Evolutionary conservation across 169 alveolate genomes (phyloP).

Genomic region (Plasmodium ovale): DNA sequence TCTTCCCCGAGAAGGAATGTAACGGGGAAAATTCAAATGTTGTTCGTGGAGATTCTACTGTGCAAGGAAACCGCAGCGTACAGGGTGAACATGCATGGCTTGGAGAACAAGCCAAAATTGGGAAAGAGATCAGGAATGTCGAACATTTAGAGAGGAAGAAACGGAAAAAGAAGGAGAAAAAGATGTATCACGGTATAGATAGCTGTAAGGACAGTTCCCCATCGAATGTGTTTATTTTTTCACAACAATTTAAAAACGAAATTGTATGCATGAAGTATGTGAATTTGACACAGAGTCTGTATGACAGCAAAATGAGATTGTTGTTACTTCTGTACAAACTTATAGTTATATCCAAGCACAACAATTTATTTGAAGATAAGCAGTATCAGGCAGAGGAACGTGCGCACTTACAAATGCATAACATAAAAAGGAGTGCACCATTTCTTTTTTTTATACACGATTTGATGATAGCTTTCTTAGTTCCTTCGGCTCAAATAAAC

Average conservation of each 20-base stretch:
- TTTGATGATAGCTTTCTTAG: constrained; percentile 11
- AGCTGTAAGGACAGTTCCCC: too few species aligned
- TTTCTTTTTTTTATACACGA: constrained; percentile 64
- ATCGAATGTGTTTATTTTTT: constrained; percentile 7
- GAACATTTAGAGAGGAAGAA: constrained; percentile 29
- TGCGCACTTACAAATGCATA: neutral
- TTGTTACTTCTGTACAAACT: constrained; percentile 34
- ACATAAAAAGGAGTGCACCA: constrained; percentile 22
- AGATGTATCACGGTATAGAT: neutral
- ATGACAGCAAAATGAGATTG: constrained; percentile 42
- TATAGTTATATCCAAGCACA: constrained; percentile 40
- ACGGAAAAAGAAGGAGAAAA: constrained; percentile 7
- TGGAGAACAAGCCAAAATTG: neutral
- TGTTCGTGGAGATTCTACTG: neutral
- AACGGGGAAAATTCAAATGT: neutral
- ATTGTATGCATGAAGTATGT: constrained; percentile 63
- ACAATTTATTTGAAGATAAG: constrained; percentile 15
- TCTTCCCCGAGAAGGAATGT: constrained; percentile 1
- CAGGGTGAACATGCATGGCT: neutral
- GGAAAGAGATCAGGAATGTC: neutral
- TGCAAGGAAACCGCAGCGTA: neutral
- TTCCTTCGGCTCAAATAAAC: constrained; percentile 2
- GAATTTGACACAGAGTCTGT: constrained; percentile 45
- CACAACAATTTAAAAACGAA: constrained; percentile 52
- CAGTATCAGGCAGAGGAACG: constrained; percentile 20